These are phyloP conservation scores for Nemania serpens DNA, from an alignment of 2,329 filamentous ascomycete genomes.

Conservation along the genomic window DNA sequence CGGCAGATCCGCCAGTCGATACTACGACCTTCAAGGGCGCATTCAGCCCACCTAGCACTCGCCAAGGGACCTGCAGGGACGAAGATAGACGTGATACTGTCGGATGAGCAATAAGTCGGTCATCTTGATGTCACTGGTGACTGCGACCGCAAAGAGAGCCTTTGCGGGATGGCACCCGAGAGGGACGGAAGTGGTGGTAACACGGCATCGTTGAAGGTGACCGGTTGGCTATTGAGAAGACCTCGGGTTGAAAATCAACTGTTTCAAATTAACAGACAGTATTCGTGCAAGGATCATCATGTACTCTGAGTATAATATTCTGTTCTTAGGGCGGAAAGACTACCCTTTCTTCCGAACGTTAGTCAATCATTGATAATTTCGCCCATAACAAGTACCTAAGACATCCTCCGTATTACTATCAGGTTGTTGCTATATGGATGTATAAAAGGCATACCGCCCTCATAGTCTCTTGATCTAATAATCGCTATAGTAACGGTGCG, in stretches of 20 bases:
- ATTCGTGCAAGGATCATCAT: conserved; percentile 27
- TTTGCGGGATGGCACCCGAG: not conserved
- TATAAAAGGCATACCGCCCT: conserved; percentile 35
- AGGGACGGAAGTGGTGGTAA: conserved; percentile 6
- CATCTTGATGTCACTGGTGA: not conserved
- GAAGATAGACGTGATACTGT: not conserved
- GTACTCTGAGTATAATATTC: conserved; percentile 36
- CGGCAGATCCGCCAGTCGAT: conserved; percentile 10
- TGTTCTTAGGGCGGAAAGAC: conserved; percentile 41
- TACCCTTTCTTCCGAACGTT: conserved; percentile 37
- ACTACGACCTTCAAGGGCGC: not conserved
- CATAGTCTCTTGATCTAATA: conserved; percentile 24
- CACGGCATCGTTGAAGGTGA: conserved; percentile 3
- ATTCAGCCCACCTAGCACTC: not conserved
- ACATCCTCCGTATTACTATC: not conserved
- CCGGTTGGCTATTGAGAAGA: conserved; percentile 1
- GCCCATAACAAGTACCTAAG: not conserved
- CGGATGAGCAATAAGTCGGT: conserved; percentile 9
- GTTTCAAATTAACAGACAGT: conserved; percentile 37
- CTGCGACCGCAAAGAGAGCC: not conserved
- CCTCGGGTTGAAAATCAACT: conserved; percentile 4
- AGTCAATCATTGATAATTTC: conserved; percentile 21
- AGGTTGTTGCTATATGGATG: conserved; percentile 9
- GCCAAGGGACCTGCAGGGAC: not conserved
- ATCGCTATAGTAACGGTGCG: conserved; percentile 30